Percentiles rank a stretch among this genome's conserved stretches.
Conservation (phyloP, 331 rosid genomes). For the Quercus phellos region DNA sequence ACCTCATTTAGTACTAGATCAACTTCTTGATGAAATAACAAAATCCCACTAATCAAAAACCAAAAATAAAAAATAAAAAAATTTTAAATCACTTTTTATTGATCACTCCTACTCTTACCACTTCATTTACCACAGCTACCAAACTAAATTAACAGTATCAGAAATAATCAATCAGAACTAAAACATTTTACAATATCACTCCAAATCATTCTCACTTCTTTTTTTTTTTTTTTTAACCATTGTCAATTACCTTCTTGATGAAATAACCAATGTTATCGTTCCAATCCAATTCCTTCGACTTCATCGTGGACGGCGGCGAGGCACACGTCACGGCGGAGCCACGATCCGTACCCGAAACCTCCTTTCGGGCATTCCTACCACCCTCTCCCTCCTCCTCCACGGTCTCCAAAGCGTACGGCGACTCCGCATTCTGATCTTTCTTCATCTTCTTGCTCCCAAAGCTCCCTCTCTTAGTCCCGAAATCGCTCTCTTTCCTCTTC, state of each 20-base stretch:
- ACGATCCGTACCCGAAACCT: conserved; percentile 20
- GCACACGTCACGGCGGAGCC: conserved; percentile 17
- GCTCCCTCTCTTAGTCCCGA: conserved; percentile 45
- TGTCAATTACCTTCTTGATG: conserved; percentile 63
- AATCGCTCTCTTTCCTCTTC: conserved; percentile 50
- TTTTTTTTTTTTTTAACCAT: background rate
- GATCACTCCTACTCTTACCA: background rate
- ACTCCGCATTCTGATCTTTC: conserved; percentile 43
- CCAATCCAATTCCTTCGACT: conserved; percentile 34
- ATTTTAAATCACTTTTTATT: background rate
- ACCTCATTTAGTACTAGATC: background rate
- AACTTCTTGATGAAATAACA: no score
- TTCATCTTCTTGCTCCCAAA: conserved; percentile 60
- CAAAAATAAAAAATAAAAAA: background rate
- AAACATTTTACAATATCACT: background rate
- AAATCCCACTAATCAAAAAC: no score
- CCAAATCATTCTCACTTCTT: background rate
- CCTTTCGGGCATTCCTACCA: conserved; percentile 11
- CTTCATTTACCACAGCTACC: background rate
- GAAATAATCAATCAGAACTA: background rate
- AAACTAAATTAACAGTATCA: background rate
- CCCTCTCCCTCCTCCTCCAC: conserved; percentile 37
- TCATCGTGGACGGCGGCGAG: conserved; percentile 16
- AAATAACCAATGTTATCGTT: conserved; percentile 71
- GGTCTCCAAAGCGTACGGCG: conserved; percentile 50